Evolutionary conservation across 2,329 filamentous ascomycete species (phyloP), one percentile per base, ranked within the genome.

Genomic region (Lasiodiplodia hormozganensis): DNA sequence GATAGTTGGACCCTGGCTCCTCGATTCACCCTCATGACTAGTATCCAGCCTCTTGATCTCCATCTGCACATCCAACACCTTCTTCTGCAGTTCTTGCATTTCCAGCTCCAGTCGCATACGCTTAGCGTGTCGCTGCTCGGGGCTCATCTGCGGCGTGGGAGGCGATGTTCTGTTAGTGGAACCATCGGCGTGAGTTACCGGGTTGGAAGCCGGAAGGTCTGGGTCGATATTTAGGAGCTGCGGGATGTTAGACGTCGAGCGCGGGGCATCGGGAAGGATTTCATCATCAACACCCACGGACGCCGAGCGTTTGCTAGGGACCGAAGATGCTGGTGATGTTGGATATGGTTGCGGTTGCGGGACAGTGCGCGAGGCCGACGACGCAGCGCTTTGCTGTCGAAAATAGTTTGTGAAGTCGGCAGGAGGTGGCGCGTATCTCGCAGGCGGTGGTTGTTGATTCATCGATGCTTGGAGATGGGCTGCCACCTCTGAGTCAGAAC

Each of bases 321-420:
- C 52, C 8, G 65, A 68, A 4, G 65, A 68, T 2, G 65, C 65
- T 5, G 65, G 65, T 3, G 65, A 68, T 34, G 65, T 68, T 16
- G 65, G 65, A 18, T 68, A 68, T 67, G 57, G 64, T 51, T 68
- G 57, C 36, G 54, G 65, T 38, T 60, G 65, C 3, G 65, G 34
- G 10, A 67, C 53, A 31, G 65, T 53, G 4, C 57, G 65, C 31
- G 56, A 38, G 7, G 65, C 56, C 7, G 62, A 54, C 14, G 49
- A 56, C 3, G 34, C 40, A 23, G 52, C 62, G n/a, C 49, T 38
- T 38, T 65, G 54, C 31, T 60, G 65, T 25, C 25, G 65, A 25
- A 52, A 60, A 49, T 68, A 68, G 8, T 62, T 68, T 25, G 65
- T 68, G 21, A 68, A 68, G 56, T 68, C 65, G 23, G 57, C 65